Conservation (phyloP, 805 yeast genomes). For the Starmerella gropengiesseri region DNA sequence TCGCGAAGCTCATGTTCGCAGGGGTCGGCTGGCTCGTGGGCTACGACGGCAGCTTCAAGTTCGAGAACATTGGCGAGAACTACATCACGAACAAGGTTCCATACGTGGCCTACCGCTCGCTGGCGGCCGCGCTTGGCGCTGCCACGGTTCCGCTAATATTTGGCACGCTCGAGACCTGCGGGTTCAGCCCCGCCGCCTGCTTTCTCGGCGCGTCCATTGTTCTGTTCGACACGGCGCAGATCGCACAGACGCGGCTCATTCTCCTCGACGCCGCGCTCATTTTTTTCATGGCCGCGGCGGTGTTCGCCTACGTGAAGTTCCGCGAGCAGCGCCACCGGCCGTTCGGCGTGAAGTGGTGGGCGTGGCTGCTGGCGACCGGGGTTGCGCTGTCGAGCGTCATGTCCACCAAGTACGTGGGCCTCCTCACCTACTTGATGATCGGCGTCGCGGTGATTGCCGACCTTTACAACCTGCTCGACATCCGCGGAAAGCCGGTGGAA, state of each 20-base stretch:
- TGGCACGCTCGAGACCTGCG: constrained; percentile 64
- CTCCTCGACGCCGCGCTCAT: constrained; percentile 83
- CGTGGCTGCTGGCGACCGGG: constrained; percentile 80
- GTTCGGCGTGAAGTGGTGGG: constrained; percentile 85
- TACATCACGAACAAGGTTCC: constrained; percentile 73
- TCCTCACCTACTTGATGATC: constrained; percentile 74
- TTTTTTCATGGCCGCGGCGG: constrained; percentile 78
- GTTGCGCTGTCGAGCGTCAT: constrained; percentile 78
- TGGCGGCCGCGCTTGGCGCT: constrained; percentile 76
- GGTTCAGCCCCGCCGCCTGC: constrained; percentile 64
- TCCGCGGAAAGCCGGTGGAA: constrained; percentile 51
- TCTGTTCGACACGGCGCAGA: constrained; percentile 68
- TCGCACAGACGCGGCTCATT: constrained; percentile 79
- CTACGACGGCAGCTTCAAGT: constrained; percentile 78
- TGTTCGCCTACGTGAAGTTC: constrained; percentile 61
- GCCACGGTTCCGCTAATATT: constrained; percentile 81
- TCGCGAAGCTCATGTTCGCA: constrained; percentile 88
- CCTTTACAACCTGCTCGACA: constrained; percentile 45
- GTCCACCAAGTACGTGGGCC: constrained; percentile 94
- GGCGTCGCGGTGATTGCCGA: constrained; percentile 86
- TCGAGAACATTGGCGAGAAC: constrained; percentile 59
- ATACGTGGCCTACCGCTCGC: constrained; percentile 67
- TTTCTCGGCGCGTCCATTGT: constrained; percentile 56
- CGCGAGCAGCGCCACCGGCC: constrained; percentile 50
- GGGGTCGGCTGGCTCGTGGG: constrained; percentile 78